Evolutionary conservation across 1,284 basidiomycete genomes (phyloP).

Genomic region (Apiotrichum gracile): DNA sequence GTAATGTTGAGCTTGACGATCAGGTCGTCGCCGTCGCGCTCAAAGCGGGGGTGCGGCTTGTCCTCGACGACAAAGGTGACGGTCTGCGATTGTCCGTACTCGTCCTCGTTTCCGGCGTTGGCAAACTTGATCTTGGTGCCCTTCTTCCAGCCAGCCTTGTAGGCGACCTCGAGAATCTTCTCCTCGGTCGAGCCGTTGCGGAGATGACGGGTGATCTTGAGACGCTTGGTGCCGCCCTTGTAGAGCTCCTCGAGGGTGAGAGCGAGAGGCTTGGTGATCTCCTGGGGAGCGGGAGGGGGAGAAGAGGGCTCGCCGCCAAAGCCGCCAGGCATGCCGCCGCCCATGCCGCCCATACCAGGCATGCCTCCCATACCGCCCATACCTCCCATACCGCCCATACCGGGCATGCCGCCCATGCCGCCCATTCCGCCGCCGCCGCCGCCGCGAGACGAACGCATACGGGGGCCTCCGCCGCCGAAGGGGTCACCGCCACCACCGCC

Average conservation of each 20-base stretch:
- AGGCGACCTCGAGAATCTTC: constrained; percentile 82
- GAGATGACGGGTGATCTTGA: constrained; percentile 76
- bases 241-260: constrained; percentile 88
- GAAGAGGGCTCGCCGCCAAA: constrained; percentile 34
- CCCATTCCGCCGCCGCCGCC: constrained; percentile 25
- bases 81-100: constrained; percentile 62
- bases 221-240: constrained; percentile 76
- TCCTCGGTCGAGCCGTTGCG: constrained; percentile 72
- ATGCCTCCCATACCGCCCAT: constrained; percentile 48
- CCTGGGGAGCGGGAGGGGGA: constrained; percentile 50
- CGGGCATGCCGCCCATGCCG: constrained; percentile 10
- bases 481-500: constrained; percentile 26
- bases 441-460: constrained; percentile 24
- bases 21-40: constrained; percentile 75
- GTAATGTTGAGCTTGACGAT: constrained; percentile 59
- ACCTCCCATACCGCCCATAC: constrained; percentile 23
- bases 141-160: constrained; percentile 62
- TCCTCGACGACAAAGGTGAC: constrained; percentile 88
- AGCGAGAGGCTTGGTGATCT: constrained; percentile 78
- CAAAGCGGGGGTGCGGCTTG: constrained; percentile 70
- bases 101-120: constrained; percentile 75
- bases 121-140: constrained; percentile 90
- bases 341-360: constrained; percentile 51
- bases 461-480: constrained; percentile 28
- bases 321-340: constrained; percentile 58